Evolutionary conservation across 202 grass and related monocot species (phyloP), one percentile per base, ranked within the genome.

Genomic region (Sporobolus alterniflorus): DNA sequence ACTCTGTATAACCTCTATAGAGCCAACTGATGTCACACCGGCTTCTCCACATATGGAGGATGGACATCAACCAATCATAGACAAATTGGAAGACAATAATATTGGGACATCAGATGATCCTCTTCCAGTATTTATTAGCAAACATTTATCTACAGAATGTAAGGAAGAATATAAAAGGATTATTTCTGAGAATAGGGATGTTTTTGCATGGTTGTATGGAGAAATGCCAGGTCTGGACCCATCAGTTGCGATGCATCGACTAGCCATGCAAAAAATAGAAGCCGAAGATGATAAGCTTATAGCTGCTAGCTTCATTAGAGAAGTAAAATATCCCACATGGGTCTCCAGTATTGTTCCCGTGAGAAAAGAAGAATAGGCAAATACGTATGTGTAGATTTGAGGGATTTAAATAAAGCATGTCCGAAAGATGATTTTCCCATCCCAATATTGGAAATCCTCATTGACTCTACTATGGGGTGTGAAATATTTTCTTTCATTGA

Each of bases 391-490:
- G 50, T 84, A 6, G 64, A 88, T 16, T 88, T 82, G 9, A 21
- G 69, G 15, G 57, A 75, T 26, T 24, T 80, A 5, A 86, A 87
- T 20, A 75, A 65, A 51, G 68, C 76, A 14, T 87, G 77, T 11
- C 70, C 77, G 7, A 82, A 81, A 48, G 77, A 82, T 75, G 70
- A 77, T 2, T 87, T 87, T 60, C 33, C 71, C 0, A 9, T 88
- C 1, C 49, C 50, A 0, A 74, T 79, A 0, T 83, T 67, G 6
- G 33, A 83, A 26, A 40, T 79, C 5, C 57, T 88, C 0, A 63
- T 88, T 1, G 67, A 84, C 40, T 8, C 64, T 8, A 83, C 80
- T 2, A 39, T 36, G 4, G 52, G 67, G 3, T 76, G 79, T 11
- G 68, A 78, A 59, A 69, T 79, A 36, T 64, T 9, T 46, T 82